Conservation (phyloP, 805 yeast species). For the Starmera caribaea region DNA sequence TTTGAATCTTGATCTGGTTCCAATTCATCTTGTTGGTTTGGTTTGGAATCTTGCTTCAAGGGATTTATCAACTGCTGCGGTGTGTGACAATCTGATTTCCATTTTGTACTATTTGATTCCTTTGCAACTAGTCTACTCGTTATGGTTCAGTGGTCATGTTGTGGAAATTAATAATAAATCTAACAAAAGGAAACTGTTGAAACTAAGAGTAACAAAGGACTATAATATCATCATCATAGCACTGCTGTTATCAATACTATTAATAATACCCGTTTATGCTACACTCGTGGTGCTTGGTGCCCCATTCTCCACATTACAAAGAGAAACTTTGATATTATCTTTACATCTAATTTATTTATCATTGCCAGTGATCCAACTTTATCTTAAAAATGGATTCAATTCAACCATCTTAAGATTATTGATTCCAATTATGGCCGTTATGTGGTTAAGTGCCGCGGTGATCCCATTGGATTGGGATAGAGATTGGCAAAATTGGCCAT, state of each 20-base stretch:
- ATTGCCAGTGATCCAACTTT: slow-evolving; percentile 56
- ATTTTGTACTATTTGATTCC: no score
- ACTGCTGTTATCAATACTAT: slow-evolving; percentile 6
- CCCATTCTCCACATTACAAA: slow-evolving; percentile 45
- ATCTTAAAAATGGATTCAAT: slow-evolving; percentile 34
- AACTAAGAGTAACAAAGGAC: background rate
- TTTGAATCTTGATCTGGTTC: no score
- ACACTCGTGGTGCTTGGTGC: slow-evolving; percentile 68
- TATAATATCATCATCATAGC: slow-evolving; percentile 6
- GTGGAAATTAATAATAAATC: no score
- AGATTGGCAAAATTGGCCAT: slow-evolving; percentile 95
- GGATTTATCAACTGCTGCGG: no score
- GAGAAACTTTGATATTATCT: slow-evolving; percentile 51
- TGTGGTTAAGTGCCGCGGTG: slow-evolving; percentile 91
- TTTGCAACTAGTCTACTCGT: no score
- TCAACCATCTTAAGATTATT: slow-evolving; percentile 22
- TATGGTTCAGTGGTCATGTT: no score
- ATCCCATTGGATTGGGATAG: slow-evolving; percentile 98
- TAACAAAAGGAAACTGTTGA: background rate
- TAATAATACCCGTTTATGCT: slow-evolving; percentile 20
- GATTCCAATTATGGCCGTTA: slow-evolving; percentile 40
- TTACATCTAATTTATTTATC: slow-evolving; percentile 51
- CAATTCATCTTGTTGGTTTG: no score
- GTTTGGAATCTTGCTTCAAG: no score
- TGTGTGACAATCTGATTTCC: no score